Evolutionary conservation across 1,284 basidiomycete species (phyloP), one percentile per base, ranked within the genome.

Genomic region (Fomitopsis pinicola): DNA sequence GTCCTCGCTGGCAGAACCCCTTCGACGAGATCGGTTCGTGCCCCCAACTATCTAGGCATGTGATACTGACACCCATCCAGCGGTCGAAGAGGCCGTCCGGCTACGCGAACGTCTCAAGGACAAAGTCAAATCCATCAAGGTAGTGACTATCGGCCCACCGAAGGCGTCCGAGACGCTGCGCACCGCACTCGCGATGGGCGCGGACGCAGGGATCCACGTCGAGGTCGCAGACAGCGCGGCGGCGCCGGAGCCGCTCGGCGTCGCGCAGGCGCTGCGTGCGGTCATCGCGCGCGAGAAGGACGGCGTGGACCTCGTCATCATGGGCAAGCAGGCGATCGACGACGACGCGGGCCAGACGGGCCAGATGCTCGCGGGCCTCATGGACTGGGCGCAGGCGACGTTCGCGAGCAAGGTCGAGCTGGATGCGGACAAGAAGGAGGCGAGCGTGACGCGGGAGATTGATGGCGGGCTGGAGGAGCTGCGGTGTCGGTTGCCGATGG

Each of bases 281-380:
- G 70, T 97, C 64, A 89, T 98, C 61, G 83, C 89, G 62, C 85
- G 85, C 55, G 82, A 89, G 68, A 80, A 87, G 66, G 83, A 84
- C 55, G 79, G 82, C 40, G 82, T 93, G 2, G 96, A 98, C 70
- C 70, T 99, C 61, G 89, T 99, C 59, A 95, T 99, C 65, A 84
- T 98, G 78, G 97, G 97, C n/a, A 99, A 99, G 78, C 97, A 99
- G 77, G 92, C 97, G 12, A 99, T 99, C 69, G 97, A 99, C 77
- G 96, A 97, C 69, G 97, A 99, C 75, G 85, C 93, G 3, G 93
- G 94, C n/a, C 91, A 96, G 78, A 98, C 97, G 8, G 97, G 97
- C 1, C 96, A 98, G 73, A 98, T 98, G 93, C 84, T 99, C 44
- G 96, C 97, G 19, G 97, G 95, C 2, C 79, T 98, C 69, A 77